These are phyloP conservation scores for Plantago elongata DNA, from an alignment of 257 asterid species.

Conservation along the genomic window DNA sequence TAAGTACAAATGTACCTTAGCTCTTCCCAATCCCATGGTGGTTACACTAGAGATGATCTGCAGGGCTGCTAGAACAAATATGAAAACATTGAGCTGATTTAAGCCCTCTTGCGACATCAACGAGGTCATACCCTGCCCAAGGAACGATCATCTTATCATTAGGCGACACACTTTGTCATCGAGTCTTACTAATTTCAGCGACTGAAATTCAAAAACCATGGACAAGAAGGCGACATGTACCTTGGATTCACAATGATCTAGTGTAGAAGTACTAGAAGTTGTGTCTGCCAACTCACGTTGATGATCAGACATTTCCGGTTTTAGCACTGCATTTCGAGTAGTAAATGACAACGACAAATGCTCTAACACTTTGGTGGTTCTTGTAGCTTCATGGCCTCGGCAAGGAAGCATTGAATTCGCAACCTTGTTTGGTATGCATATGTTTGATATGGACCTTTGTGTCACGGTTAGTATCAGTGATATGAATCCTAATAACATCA, in stretches of 20 bases:
- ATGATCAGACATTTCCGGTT: slow-evolving; percentile 5
- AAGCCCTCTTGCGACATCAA: slow-evolving; percentile 52
- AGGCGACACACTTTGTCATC: neutral
- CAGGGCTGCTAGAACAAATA: slow-evolving; percentile 74
- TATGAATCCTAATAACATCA: slow-evolving; percentile 79
- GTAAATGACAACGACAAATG: slow-evolving; percentile 18
- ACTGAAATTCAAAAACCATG: no score
- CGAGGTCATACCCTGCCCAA: slow-evolving; percentile 56
- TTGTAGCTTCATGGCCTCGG: slow-evolving; percentile 15
- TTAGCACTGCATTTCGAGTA: neutral
- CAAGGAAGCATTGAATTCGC: slow-evolving; percentile 71
- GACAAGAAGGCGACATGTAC: slow-evolving; percentile 18
- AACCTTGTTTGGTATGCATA: slow-evolving; percentile 44
- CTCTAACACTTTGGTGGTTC: slow-evolving; percentile 19
- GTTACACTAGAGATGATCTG: slow-evolving; percentile 58
- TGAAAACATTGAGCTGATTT: slow-evolving; percentile 64
- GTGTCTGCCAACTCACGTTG: slow-evolving; percentile 28
- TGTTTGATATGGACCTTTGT: slow-evolving; percentile 44
- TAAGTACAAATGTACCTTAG: slow-evolving; percentile 42
- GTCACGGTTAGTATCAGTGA: slow-evolving; percentile 57
- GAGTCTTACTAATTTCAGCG: no score
- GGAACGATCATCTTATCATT: no score
- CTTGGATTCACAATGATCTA: slow-evolving; percentile 54
- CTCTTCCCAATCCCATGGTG: slow-evolving; percentile 75
- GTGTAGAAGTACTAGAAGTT: slow-evolving; percentile 20